Base-by-base conservation (phyloP, 2,329 filamentous ascomycete species). In the Aureobasidium mangrovei region DNA sequence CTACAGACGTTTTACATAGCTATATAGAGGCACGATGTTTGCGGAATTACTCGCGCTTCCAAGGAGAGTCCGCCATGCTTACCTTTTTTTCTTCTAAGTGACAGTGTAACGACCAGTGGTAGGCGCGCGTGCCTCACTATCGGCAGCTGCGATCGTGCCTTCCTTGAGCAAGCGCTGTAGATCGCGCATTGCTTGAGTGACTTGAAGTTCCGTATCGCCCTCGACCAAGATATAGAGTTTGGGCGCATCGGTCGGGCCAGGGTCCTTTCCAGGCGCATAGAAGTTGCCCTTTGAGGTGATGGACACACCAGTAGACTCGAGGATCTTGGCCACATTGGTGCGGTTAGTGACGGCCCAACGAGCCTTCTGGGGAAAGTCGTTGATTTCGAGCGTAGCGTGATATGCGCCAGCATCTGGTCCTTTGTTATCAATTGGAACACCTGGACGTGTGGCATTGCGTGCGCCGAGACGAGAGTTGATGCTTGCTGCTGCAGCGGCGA, bases 191-290 rank as follows among this genome's bases (percentile, higher is more conserved):
- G 93, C 93, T 64, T 88, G 86, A 49, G 87, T 88, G 29, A 98
- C 93, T 32, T 90, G 84, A 52, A 95, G 77, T 70, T 98, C 93
- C 0, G 93, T 97, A 65, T 98, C 93, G 40, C 93, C 93, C 69
- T 98, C 93, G 55, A 98, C 94, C 57, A 98, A 79, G 64, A 98
- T 96, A 68, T 97, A 98, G 63, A 98, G 75, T 75, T 97, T 97
- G n/a, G 93, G 86, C 61, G 90, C 84, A 53, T 84, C 86, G 35
- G 81, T 83, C 0, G 84, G 70, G 6, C 78, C 81, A 2, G 89
- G 89, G 60, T 88, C 85, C 68, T 95, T 95, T 60, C 90, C 91
- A 1, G 82, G 65, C 1, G 85, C 70, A 64, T 97, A 97, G 69
- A 89, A 97, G 58, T 80, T 93, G 61, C 93, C 93, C 75, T 98